These are phyloP conservation scores for Pyrenochaeta sp. DNA, from an alignment of 2,329 filamentous ascomycete genomes.

Conservation along the genomic window DNA sequence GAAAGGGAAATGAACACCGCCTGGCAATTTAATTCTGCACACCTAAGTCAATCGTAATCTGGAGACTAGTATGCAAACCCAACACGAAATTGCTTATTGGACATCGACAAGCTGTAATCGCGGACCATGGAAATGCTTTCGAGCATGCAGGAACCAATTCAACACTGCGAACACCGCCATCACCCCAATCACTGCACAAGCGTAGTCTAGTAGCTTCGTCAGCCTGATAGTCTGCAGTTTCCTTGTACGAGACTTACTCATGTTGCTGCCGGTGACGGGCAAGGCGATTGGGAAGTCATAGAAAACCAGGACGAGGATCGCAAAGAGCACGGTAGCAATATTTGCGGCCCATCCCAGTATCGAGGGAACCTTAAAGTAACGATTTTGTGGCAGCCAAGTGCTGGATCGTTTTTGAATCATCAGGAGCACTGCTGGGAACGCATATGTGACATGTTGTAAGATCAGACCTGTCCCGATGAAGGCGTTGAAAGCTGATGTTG, in stretches of 20 bases:
- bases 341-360: conserved; percentile 39
- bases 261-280: conserved; percentile 36
- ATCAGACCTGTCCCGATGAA: conserved; percentile 27
- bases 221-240: not conserved
- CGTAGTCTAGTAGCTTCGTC: conserved; percentile 15
- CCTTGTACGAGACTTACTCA: conserved; percentile 33
- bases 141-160: conserved; percentile 24
- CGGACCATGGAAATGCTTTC: conserved; percentile 22
- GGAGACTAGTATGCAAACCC: too few species aligned
- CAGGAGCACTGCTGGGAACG: conserved; percentile 38
- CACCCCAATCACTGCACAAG: conserved; percentile 22
- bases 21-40: not conserved
- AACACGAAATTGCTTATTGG: too few species aligned
- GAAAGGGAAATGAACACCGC: not conserved
- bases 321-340: conserved; percentile 31
- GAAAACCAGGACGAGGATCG: conserved; percentile 36
- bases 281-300: conserved; percentile 41
- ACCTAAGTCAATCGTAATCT: too few species aligned
- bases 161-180: conserved; percentile 18
- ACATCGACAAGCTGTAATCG: not conserved
- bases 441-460: conserved; percentile 37
- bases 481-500: conserved; percentile 27
- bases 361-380: conserved; percentile 25
- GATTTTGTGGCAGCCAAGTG: conserved; percentile 24
- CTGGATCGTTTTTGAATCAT: conserved; percentile 36